A percentile compares a stretch with the other conserved stretches of the same genome.
phyloP scores from a whole-genome alignment of 2,329 filamentous ascomycete species.

The Fonsecaea nubica region DNA sequence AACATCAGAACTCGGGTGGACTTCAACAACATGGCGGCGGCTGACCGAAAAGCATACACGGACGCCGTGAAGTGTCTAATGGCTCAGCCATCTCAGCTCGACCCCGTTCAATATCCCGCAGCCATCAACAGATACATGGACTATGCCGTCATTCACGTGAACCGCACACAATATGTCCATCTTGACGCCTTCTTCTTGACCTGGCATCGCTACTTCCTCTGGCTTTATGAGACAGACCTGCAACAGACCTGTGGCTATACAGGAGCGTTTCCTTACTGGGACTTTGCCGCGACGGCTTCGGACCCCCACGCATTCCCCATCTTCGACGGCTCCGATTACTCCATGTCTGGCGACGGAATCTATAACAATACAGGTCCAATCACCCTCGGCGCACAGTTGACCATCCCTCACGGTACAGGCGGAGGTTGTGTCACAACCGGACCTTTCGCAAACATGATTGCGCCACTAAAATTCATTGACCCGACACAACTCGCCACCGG shows the following conservation, averaged over 20 bases:
- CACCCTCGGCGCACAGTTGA: constrained; percentile 30
- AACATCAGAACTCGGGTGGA: constrained; percentile 35
- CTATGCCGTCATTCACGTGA: constrained; percentile 50
- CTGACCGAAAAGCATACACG: constrained; percentile 45
- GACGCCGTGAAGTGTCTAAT: constrained; percentile 50
- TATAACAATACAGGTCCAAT: constrained; percentile 36
- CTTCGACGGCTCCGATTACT: constrained; percentile 49
- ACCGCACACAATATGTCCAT: constrained; percentile 47
- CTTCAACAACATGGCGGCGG: constrained; percentile 37
- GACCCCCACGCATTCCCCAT: constrained; percentile 42
- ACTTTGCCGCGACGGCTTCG: constrained; percentile 45
- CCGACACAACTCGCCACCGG: constrained; percentile 33
- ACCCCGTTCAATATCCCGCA: constrained; percentile 43
- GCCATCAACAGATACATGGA: constrained; percentile 49
- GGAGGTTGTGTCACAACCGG: constrained; percentile 42
- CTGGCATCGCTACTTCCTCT: constrained; percentile 56
- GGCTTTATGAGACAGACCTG: constrained; percentile 53
- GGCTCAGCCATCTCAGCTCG: constrained; percentile 43
- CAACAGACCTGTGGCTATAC: constrained; percentile 54
- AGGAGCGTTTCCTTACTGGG: constrained; percentile 54
- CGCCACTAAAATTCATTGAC: constrained; percentile 37
- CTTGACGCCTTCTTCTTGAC: constrained; percentile 49
- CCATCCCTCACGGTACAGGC: constrained; percentile 40
- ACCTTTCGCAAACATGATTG: constrained; percentile 40
- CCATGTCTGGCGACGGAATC: constrained; percentile 44